These are phyloP conservation scores for Tardiomyces depauwii DNA, from an alignment of 1,139 yeast genomes.

Conservation along the genomic window DNA sequence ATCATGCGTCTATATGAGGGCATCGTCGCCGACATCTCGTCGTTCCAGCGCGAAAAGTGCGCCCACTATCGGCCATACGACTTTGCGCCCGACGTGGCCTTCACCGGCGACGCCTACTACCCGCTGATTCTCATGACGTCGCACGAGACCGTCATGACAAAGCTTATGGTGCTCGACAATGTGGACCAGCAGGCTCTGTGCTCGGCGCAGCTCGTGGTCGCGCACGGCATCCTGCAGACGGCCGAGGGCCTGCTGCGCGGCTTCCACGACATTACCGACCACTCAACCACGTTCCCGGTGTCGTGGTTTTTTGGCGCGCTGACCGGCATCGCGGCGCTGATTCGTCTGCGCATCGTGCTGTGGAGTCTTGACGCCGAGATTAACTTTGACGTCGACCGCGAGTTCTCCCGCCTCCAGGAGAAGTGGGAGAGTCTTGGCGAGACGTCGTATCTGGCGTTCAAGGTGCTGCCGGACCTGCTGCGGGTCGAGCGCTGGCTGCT, in stretches of 20 bases:
- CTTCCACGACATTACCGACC: neutral
- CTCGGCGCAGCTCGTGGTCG: neutral
- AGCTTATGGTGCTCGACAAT: neutral
- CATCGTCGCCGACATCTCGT: neutral
- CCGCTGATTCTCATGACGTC: neutral
- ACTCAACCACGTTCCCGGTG: neutral
- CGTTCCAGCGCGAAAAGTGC: neutral
- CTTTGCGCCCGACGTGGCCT: neutral
- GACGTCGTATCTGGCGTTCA: neutral
- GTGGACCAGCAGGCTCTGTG: neutral
- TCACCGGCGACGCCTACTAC: neutral
- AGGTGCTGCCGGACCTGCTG: neutral
- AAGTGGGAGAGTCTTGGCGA: neutral
- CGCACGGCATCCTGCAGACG: neutral
- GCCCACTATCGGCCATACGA: neutral
- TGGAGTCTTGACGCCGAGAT: neutral
- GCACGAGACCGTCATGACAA: neutral
- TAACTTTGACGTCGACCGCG: neutral
- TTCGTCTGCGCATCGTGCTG: neutral
- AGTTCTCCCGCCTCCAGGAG: neutral
- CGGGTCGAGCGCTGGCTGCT: neutral
- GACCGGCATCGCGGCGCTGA: neutral
- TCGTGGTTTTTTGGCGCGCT: neutral
- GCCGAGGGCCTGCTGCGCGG: neutral
- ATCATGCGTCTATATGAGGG: neutral